Percentiles rank a stretch among this genome's conserved stretches.
These are phyloP conservation scores for Trichoderma sp. DNA, from an alignment of 2,329 filamentous ascomycete species.

Conservation along the genomic window DNA sequence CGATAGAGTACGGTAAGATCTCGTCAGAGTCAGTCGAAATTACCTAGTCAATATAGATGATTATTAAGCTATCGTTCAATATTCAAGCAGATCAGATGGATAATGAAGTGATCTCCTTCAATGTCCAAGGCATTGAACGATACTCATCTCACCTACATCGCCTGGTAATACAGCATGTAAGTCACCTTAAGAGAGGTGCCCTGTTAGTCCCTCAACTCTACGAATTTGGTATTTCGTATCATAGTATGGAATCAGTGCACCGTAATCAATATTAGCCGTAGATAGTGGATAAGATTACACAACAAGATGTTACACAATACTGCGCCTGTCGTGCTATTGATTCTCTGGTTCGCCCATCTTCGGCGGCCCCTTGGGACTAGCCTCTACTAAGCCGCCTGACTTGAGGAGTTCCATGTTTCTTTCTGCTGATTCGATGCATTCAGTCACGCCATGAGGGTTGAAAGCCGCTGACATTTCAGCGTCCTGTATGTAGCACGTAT, in stretches of 20 bases:
- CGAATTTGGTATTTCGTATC: not conserved
- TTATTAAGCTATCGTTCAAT: not conserved
- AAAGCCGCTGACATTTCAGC: conserved; percentile 7
- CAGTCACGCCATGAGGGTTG: conserved; percentile 4
- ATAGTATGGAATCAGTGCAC: not conserved
- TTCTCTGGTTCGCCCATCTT: not conserved
- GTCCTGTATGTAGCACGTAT: not conserved
- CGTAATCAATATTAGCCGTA: not conserved
- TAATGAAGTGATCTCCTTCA: not conserved
- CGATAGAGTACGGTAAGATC: not conserved
- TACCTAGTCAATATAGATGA: not conserved
- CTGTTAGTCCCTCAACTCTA: not conserved
- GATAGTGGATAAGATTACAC: not conserved
- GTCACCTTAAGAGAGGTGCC: not conserved
- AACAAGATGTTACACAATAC: not conserved
- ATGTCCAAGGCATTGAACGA: not conserved
- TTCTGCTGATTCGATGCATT: not conserved
- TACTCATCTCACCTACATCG: not conserved
- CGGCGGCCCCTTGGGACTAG: not conserved
- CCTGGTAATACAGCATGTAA: not conserved
- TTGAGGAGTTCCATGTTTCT: not conserved
- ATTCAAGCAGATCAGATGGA: not conserved
- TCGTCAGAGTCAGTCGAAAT: not conserved
- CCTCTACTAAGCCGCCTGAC: not conserved
- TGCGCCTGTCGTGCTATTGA: not conserved